Percentiles rank a stretch among this genome's conserved stretches.
Conservation (phyloP, 1,284 basidiomycete species). For the Somion occarium region DNA sequence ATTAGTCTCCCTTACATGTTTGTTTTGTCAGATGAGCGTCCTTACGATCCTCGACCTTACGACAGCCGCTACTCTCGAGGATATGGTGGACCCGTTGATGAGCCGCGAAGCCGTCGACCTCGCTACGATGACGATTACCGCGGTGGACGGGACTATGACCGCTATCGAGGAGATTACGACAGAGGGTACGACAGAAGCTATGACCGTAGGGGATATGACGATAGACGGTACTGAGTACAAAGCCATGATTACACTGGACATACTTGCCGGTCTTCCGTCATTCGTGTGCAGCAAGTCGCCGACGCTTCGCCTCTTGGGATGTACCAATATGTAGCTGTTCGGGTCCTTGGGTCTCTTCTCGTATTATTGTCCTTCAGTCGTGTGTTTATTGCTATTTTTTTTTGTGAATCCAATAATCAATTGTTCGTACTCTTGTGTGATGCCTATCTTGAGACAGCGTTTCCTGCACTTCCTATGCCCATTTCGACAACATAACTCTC, state of each 20-base stretch:
- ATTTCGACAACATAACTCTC: slow-evolving; percentile 56
- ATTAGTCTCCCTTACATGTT: slow-evolving; percentile 2
- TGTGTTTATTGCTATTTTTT: not conserved
- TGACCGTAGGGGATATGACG: slow-evolving; percentile 35
- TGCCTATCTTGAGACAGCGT: not conserved
- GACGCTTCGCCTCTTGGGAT: not conserved
- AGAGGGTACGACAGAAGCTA: slow-evolving; percentile 25
- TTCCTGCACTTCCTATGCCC: slow-evolving; percentile 50
- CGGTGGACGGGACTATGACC: slow-evolving; percentile 32
- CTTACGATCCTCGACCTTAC: slow-evolving; percentile 78
- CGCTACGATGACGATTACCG: slow-evolving; percentile 41
- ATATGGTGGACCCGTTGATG: slow-evolving; percentile 35
- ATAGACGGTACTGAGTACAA: slow-evolving; percentile 33
- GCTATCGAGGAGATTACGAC: slow-evolving; percentile 28
- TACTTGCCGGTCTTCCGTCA: not conserved
- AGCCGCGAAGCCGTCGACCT: slow-evolving; percentile 33
- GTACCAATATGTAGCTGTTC: not conserved
- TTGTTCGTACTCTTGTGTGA: not conserved
- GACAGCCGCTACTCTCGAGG: slow-evolving; percentile 70
- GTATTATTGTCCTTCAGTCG: not conserved
- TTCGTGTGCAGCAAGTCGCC: not conserved
- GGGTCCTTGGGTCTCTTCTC: not conserved
- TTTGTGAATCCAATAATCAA: not conserved
- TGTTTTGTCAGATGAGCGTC: slow-evolving; percentile 52
- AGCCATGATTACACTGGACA: not conserved